phyloP scores from a whole-genome alignment of 2,329 filamentous ascomycete species.

The Pseudogymnoascus sp. region DNA sequence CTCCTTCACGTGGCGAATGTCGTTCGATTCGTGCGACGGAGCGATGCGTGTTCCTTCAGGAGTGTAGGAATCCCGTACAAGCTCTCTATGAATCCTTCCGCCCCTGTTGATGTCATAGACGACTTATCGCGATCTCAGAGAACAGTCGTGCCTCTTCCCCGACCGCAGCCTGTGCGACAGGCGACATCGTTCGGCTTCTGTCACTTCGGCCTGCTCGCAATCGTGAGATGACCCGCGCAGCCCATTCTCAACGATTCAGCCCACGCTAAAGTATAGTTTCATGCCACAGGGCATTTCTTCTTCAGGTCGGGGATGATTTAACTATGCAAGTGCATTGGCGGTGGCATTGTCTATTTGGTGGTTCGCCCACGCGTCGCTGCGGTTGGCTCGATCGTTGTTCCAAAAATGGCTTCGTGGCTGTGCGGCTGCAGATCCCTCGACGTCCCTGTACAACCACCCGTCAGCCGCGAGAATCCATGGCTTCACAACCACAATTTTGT shows the following conservation, averaged over 20 bases:
- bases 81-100: background rate
- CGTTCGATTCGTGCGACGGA: background rate
- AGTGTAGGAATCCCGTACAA: background rate
- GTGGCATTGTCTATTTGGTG: background rate
- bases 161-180: no score
- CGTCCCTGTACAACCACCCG: background rate
- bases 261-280: background rate
- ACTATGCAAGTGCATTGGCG: background rate
- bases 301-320: background rate
- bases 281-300: background rate
- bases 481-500: background rate
- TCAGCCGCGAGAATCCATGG: background rate
- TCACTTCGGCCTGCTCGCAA: background rate
- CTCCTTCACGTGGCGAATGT: background rate
- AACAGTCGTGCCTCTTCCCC: no score
- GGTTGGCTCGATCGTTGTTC: background rate
- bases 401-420: conserved; percentile 4
- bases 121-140: background rate
- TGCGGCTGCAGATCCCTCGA: background rate
- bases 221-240: background rate
- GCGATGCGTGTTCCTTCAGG: background rate
- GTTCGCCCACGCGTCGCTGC: background rate
- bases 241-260: background rate
- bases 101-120: no score
- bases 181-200: no score